These are phyloP conservation scores for Microcera coccophila DNA, from an alignment of 2,329 filamentous ascomycete species.

Conservation along the genomic window DNA sequence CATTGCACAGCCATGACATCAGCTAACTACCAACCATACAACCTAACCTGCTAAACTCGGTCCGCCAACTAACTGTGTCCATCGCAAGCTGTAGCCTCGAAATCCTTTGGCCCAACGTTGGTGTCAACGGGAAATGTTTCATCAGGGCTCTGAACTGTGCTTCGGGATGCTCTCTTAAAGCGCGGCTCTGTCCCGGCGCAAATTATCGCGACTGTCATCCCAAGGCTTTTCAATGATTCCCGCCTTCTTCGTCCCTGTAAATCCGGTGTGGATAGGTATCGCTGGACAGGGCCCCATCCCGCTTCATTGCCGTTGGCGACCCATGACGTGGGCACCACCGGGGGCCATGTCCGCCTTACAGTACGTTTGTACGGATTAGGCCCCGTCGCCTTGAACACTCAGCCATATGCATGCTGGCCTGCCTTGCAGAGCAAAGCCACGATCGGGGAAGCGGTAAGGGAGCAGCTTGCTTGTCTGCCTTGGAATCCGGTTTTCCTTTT, in stretches of 20 bases:
- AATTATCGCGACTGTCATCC: too few relatives aligned
- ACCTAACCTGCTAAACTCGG: too few relatives aligned
- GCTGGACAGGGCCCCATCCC: not conserved
- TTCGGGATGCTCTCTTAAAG: not conserved
- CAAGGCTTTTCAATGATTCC: too few relatives aligned
- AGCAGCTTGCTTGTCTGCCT: not conserved
- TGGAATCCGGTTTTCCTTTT: conserved; percentile 4
- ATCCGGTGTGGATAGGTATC: too few relatives aligned
- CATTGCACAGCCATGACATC: conserved; percentile 1
- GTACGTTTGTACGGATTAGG: not conserved
- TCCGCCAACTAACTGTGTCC: not conserved
- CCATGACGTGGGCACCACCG: conserved; percentile 27
- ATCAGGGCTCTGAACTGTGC: not conserved
- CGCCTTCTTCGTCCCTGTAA: too few relatives aligned
- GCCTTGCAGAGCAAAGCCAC: conserved; percentile 24
- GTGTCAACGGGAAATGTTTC: not conserved
- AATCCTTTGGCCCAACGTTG: too few relatives aligned
- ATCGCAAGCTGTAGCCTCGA: not conserved
- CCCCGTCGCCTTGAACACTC: not conserved
- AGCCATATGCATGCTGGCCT: conserved; percentile 7
- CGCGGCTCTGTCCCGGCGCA: not conserved
- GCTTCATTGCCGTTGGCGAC: not conserved
- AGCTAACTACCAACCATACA: not conserved
- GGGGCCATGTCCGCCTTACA: conserved; percentile 19
- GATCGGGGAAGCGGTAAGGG: conserved; percentile 24